Base-by-base conservation (phyloP, 2,329 filamentous ascomycete species). In the Herpomyces periplanetae region DNA sequence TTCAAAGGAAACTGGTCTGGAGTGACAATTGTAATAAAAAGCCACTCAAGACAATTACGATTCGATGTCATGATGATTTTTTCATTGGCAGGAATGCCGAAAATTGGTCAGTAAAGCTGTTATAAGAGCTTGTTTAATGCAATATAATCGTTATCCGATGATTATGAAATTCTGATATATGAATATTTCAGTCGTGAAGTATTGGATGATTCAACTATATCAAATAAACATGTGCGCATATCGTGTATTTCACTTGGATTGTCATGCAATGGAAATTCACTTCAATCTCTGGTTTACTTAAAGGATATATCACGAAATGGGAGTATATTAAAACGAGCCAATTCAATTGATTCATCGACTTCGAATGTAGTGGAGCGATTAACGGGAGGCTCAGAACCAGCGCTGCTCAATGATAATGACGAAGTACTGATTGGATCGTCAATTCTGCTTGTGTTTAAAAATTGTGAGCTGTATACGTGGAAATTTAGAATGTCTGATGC, bases 191-290 rank as follows among this genome's bases (percentile, higher is more conserved):
- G n/a, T n/a, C n/a, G 7, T n/a, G n/a, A 15, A 15, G n/a, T 33
- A 4, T 15, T 43, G 9, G 20, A 33, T 2, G 32, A 41, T 18
- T 30, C 26, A 4, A 23, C 27, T 12, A 26, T 43, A 7, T 45
- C 42, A 3, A 37, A 37, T 16, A 31, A 27, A 13, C 42, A 45
- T 22, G 16, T 45, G 6, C 33, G 34, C 8, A 36, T 45, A 17
- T 43, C 44, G 24, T 35, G 35, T 5, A 31, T 44, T 18, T 20
- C 43, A 1, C 47, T 41, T 21, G 38, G 43, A 22, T n/a, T n/a
- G n/a, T 27, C 35, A 13, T 35, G 38, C 2, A 32, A 38, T 8
- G 31, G 30, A 1, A 22, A 27, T 7, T 29, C 36, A 10, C 34
- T 45, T 5, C 30, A 34, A 2, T 36, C 39, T 1, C 28, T 45